These are phyloP conservation scores for Ogataea paraovalis DNA, from an alignment of 805 yeast genomes.

Conservation along the genomic window DNA sequence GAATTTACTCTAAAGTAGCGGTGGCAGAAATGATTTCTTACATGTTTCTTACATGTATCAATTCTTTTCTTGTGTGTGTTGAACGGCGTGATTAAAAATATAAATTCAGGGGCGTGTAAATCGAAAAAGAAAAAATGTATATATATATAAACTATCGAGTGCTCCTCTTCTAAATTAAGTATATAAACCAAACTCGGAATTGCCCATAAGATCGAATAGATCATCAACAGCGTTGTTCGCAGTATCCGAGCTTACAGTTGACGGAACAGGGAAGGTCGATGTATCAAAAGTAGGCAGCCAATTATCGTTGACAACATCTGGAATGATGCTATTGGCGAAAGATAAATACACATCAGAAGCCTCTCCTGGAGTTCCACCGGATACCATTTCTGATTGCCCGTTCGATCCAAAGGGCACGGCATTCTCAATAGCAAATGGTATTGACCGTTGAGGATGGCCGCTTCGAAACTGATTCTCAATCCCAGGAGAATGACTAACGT, in stretches of 20 bases:
- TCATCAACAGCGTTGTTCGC: conserved; percentile 11
- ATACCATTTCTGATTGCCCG: not conserved
- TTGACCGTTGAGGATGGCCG: not conserved
- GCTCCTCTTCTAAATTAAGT: not conserved
- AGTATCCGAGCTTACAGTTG: conserved; percentile 1
- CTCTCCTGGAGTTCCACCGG: not conserved
- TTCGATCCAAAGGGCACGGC: not conserved
- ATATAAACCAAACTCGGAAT: conserved; percentile 8
- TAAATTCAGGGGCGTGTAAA: too few relatives aligned
- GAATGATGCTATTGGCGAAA: conserved; percentile 2
- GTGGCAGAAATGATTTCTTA: too few relatives aligned
- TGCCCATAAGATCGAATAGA: conserved; percentile 15
- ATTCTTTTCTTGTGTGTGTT: too few relatives aligned
- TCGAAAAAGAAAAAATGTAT: too few relatives aligned
- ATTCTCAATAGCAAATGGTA: not conserved
- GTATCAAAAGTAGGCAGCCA: conserved; percentile 23
- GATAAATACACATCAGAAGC: not conserved
- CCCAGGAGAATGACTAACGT: not conserved
- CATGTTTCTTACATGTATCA: too few relatives aligned
- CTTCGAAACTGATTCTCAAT: not conserved
- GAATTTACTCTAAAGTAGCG: too few relatives aligned
- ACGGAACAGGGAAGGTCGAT: conserved; percentile 9
- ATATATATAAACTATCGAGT: too few relatives aligned
- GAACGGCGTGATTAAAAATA: too few relatives aligned
- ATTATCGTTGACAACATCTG: conserved; percentile 18